These are phyloP conservation scores for Cytospora piceicola DNA, from an alignment of 2,329 filamentous ascomycete genomes.

Conservation along the genomic window DNA sequence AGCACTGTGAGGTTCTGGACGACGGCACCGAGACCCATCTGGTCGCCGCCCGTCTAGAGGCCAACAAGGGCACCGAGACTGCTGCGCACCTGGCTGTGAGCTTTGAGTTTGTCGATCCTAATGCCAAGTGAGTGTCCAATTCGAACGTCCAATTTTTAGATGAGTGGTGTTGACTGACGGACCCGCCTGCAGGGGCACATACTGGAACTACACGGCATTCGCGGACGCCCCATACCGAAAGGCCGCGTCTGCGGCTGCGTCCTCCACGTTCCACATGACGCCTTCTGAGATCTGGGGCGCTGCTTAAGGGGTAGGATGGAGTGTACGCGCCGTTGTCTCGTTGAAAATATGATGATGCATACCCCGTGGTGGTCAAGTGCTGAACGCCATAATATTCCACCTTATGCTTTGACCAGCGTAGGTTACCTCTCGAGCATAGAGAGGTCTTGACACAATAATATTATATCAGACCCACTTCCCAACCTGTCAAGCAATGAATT, in stretches of 20 bases:
- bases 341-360: background rate
- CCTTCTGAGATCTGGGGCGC: conserved; percentile 26
- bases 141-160: background rate
- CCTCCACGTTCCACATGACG: conserved; percentile 9
- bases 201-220: conserved; percentile 27
- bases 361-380: conserved; percentile 17
- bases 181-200: conserved; percentile 7
- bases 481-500: background rate
- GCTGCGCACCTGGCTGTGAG: conserved; percentile 26
- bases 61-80: conserved; percentile 19
- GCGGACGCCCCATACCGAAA: conserved; percentile 11
- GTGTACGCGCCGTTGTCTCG: background rate
- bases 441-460: background rate
- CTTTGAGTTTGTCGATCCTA: conserved; percentile 24
- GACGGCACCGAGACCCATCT: conserved; percentile 3
- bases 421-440: background rate
- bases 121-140: conserved; percentile 14
- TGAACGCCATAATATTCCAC: conserved; percentile 1
- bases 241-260: background rate
- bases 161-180: background rate
- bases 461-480: background rate
- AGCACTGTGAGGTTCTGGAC: conserved; percentile 18
- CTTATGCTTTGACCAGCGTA: background rate
- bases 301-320: background rate
- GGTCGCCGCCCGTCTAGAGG: conserved; percentile 23